A percentile compares a stretch with the other conserved stretches of the same genome.
These are phyloP conservation scores for Lactuca sativa DNA, from an alignment of 129 eudicot genomes.

Conservation along the genomic window DNA sequence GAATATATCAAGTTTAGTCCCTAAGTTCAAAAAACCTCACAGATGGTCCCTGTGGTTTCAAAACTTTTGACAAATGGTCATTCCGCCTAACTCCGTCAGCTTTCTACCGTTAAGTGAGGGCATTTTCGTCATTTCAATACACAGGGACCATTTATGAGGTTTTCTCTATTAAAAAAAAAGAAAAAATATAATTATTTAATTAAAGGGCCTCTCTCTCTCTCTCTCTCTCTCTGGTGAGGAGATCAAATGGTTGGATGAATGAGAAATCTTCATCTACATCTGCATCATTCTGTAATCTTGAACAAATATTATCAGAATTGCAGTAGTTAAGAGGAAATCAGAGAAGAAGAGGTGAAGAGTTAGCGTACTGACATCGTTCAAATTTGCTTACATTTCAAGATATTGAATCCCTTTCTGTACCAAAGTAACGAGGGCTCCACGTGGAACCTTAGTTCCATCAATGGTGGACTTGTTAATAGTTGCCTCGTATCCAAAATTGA, in stretches of 20 bases:
- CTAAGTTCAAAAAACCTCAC: too few species aligned
- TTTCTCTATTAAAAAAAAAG: too few species aligned
- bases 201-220: too few species aligned
- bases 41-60: too few species aligned
- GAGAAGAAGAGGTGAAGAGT: constrained; percentile 14
- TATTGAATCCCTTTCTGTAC: constrained; percentile 58
- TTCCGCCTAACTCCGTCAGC: too few species aligned
- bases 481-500: constrained; percentile 56
- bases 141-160: too few species aligned
- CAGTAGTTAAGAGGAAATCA: constrained; percentile 2
- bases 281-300: constrained; percentile 41
- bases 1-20: too few species aligned
- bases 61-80: too few species aligned
- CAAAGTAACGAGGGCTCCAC: constrained; percentile 51
- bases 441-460: constrained; percentile 54
- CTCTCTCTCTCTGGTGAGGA: constrained; percentile 65
- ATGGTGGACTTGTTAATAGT: constrained; percentile 33
- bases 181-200: too few species aligned
- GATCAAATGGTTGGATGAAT: constrained; percentile 53
- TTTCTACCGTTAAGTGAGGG: too few species aligned
- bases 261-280: constrained; percentile 55
- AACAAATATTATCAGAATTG: constrained; percentile 22
- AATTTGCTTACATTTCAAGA: constrained; percentile 62
- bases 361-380: constrained; percentile 44
- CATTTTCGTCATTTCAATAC: too few species aligned